Base-by-base conservation (phyloP, 768 basidiomycete species). In the Galerina sulciceps region DNA sequence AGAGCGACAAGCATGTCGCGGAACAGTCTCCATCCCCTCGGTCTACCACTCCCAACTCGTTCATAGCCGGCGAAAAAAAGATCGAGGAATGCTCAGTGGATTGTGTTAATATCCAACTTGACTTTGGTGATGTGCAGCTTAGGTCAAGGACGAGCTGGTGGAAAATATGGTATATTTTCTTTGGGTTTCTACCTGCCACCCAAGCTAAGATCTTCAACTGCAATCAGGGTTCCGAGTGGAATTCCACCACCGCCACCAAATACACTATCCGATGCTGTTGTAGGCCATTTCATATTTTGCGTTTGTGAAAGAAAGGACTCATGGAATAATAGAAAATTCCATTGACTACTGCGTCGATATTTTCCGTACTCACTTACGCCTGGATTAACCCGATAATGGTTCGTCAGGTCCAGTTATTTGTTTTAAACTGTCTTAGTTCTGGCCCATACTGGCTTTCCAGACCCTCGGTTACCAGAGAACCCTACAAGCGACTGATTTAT, bases 401-500 rank as follows among this genome's bases (percentile, higher is more conserved):
- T 59, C 26, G 26, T 31, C 26, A 31, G n/a, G 55, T 46, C 35
- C 26, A 38, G 5, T 26, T 36, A 23, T 34, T 18, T 18, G 37
- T 35, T 6, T 13, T 45, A 15, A 44, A 52, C 18, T 10, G 36
- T 5, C 9, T 44, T 38, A 15, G 18, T 22, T 22, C 41, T 17
- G 48, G 34, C 14, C 40, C 23, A 47, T 47, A 18, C 42, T 4
- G 10, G 13, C 18, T n/a, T 31, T n/a, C 40, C 17, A 85, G 84
- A 74, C 77, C 10, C 74, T 87, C 40, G 89, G 90, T 0, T 91
- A 87, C 66, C 87, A 89, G 66, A 78, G 91, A 31, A 87, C 89
- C 1, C 75, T 93, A 9, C 88, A 89, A 65, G 87, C 87, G 0
- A 83, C 87, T 1, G 91, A 93, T 72, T 71, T 92, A 11, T 91